phyloP scores from a whole-genome alignment of 768 basidiomycete genomes.

The Baorangia bicolor region DNA sequence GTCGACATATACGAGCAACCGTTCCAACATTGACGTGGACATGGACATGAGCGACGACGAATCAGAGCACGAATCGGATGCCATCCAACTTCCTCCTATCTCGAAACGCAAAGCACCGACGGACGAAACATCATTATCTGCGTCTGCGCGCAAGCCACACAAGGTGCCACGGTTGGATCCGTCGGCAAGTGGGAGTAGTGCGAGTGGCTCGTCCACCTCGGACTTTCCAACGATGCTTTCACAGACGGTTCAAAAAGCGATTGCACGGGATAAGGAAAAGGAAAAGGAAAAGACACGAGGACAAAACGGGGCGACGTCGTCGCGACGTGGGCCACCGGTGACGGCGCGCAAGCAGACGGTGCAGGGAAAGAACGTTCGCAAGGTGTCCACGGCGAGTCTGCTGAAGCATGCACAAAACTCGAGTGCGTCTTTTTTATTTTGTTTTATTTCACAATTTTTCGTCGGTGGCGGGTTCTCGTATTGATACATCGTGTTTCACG shows the following conservation, averaged over 20 bases:
- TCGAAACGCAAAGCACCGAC: constrained; percentile 28
- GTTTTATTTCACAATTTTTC: too few species aligned
- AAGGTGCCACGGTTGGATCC: constrained; percentile 24
- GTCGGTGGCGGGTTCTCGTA: not conserved
- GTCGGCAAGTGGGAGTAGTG: not conserved
- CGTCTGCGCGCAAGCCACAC: constrained; percentile 3
- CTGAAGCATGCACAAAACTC: constrained; percentile 18
- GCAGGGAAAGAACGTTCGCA: constrained; percentile 3
- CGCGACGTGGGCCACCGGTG: not conserved
- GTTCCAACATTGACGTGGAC: constrained; percentile 16
- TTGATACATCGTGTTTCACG: not conserved
- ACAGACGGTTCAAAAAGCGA: constrained; percentile 11
- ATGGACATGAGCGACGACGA: constrained; percentile 24
- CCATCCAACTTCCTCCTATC: constrained; percentile 10
- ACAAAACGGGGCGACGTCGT: not conserved
- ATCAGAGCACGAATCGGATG: constrained; percentile 4
- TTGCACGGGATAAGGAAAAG: constrained; percentile 4
- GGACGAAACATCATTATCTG: constrained; percentile 6
- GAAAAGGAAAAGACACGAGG: not conserved
- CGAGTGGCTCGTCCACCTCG: constrained; percentile 18
- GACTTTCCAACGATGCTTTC: constrained; percentile 18
- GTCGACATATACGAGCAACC: constrained; percentile 10
- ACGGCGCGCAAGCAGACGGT: constrained; percentile 18
- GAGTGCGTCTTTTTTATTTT: constrained; percentile 14
- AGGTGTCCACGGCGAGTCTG: constrained; percentile 12